phyloP scores from a whole-genome alignment of 2,329 filamentous ascomycete genomes.

The Setomelanomma holmii region DNA sequence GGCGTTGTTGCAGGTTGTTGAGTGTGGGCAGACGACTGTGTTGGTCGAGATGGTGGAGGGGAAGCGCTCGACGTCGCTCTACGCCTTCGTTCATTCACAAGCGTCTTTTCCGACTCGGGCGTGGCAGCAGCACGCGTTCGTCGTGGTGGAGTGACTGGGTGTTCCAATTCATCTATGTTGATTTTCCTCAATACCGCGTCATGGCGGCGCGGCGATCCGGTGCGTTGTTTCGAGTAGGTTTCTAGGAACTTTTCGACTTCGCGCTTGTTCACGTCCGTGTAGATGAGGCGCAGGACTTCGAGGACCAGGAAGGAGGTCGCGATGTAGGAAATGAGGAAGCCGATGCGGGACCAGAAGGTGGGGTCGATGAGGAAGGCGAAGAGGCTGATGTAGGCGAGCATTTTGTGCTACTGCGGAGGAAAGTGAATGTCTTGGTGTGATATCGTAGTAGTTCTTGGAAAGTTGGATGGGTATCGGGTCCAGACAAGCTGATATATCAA shows the following conservation, averaged over 20 bases:
- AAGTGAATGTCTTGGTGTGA: no score
- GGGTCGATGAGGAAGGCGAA: conserved; percentile 18
- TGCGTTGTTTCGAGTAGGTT: conserved; percentile 19
- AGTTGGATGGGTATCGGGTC: no score
- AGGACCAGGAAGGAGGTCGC: conserved; percentile 28
- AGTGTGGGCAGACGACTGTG: no score
- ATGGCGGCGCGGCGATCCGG: conserved; percentile 3
- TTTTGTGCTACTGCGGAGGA: not conserved
- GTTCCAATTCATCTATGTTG: conserved; percentile 3
- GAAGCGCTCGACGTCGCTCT: conserved; percentile 5
- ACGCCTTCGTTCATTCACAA: conserved; percentile 4
- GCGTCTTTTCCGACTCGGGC: conserved; percentile 7
- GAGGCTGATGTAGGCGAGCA: conserved; percentile 2
- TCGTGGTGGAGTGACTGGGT: no score
- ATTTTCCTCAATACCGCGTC: not conserved
- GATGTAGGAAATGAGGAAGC: conserved; percentile 33
- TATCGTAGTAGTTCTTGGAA: not conserved
- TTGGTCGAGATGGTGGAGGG: conserved; percentile 1
- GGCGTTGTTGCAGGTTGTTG: conserved; percentile 3
- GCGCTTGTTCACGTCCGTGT: conserved; percentile 31
- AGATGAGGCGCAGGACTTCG: conserved; percentile 27
- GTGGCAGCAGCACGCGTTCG: no score
- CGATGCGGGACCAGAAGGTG: conserved; percentile 22
- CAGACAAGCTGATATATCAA: not conserved
- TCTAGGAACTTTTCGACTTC: conserved; percentile 32